A percentile compares a stretch with the other conserved stretches of the same genome.
These are phyloP conservation scores for Hysterangium stoloniferum DNA, from an alignment of 768 basidiomycete genomes.

Conservation along the genomic window DNA sequence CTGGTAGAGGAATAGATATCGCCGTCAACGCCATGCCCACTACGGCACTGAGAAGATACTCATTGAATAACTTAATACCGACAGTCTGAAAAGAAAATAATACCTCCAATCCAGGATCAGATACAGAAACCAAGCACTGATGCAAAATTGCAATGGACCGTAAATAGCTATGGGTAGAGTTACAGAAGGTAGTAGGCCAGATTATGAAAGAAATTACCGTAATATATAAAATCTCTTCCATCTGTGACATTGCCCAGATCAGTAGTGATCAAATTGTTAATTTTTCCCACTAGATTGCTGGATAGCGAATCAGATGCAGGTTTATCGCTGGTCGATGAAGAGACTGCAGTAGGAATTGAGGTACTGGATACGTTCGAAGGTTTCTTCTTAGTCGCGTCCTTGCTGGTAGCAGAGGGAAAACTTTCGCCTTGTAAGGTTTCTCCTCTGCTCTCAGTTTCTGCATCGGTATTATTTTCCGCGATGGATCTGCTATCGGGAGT, in stretches of 20 bases:
- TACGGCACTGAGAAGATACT: slow-evolving; percentile 19
- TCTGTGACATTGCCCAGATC: slow-evolving; percentile 31
- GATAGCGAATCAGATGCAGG: slow-evolving; percentile 21
- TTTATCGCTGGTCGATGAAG: neutral
- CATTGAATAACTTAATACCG: neutral
- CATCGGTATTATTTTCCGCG: neutral
- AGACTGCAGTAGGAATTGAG: no score
- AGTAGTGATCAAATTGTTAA: slow-evolving; percentile 30
- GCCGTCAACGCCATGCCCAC: slow-evolving; percentile 29
- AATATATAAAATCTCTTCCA: slow-evolving; percentile 27
- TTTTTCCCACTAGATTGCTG: slow-evolving; percentile 28
- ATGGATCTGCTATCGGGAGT: neutral
- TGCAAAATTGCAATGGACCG: slow-evolving; percentile 20
- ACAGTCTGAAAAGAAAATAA: neutral
- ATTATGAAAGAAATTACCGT: slow-evolving; percentile 7
- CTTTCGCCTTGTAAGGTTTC: neutral
- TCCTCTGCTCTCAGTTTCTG: neutral
- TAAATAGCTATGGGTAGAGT: slow-evolving; percentile 9
- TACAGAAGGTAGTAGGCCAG: slow-evolving; percentile 19
- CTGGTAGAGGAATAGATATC: slow-evolving; percentile 30
- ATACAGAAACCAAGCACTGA: slow-evolving; percentile 28
- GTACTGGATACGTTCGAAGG: no score
- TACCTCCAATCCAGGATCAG: slow-evolving; percentile 31
- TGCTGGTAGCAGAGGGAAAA: neutral
- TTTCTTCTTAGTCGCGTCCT: neutral